Conservation (phyloP, 106 monocot genomes). For the Allium sativum region DNA sequence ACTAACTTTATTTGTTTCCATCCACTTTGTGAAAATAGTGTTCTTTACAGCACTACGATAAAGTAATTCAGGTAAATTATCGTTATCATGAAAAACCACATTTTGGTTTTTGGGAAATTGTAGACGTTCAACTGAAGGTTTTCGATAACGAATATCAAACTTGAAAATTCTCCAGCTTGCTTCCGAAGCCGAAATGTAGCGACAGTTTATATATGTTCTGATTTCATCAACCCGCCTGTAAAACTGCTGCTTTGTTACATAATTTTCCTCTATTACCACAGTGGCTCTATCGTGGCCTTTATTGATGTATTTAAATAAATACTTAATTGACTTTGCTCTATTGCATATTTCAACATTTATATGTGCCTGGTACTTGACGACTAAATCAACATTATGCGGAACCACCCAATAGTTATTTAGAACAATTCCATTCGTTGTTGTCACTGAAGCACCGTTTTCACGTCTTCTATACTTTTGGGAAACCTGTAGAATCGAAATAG, state of each 20-base stretch:
- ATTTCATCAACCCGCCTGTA: fast-evolving
- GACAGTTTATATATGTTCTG: no score
- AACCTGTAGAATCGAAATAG: background rate
- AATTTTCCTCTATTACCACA: background rate
- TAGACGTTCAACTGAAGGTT: background rate
- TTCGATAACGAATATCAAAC: no score
- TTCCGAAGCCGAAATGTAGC: no score
- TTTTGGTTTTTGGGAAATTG: background rate
- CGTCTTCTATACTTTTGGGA: background rate
- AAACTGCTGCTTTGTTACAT: background rate
- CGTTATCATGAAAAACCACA: background rate
- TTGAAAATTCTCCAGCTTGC: no score
- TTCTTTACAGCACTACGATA: background rate
- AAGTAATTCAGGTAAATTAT: background rate
- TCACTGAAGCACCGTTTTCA: background rate
- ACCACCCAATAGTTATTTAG: slow-evolving; percentile 10
- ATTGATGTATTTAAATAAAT: slow-evolving; percentile 12
- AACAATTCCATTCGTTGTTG: background rate
- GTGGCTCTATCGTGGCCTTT: background rate
- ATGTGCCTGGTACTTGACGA: background rate
- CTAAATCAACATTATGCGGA: slow-evolving; percentile 3
- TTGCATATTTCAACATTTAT: background rate
- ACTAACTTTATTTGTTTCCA: slow-evolving; percentile 2
- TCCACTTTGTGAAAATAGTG: slow-evolving; percentile 11
- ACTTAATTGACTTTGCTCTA: background rate